A percentile compares a stretch with the other conserved stretches of the same genome.
These are phyloP conservation scores for Candida saitoana DNA, from an alignment of 805 yeast species.

Conservation along the genomic window DNA sequence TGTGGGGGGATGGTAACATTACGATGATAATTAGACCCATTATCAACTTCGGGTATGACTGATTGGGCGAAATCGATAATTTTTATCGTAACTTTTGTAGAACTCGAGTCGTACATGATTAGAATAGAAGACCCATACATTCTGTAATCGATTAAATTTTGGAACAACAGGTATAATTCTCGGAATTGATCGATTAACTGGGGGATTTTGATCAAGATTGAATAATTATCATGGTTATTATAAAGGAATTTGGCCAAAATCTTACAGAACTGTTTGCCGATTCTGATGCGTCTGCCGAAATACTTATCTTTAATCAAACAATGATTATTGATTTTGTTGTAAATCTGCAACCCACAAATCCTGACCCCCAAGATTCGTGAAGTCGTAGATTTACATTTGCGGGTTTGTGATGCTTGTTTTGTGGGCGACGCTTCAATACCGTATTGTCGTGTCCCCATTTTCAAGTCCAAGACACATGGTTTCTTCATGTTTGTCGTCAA, in stretches of 20 bases:
- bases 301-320: slow-evolving; percentile 82
- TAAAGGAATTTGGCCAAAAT: slow-evolving; percentile 74
- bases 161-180: slow-evolving; percentile 54
- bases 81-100: slow-evolving; percentile 43
- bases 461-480: slow-evolving; percentile 91
- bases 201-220: slow-evolving; percentile 67
- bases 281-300: slow-evolving; percentile 74
- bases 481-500: slow-evolving; percentile 73
- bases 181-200: slow-evolving; percentile 55
- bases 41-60: slow-evolving; percentile 60
- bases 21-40: slow-evolving; percentile 2
- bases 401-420: slow-evolving; percentile 74
- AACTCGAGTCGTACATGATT: slow-evolving; percentile 78
- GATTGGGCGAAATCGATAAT: slow-evolving; percentile 96
- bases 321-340: slow-evolving; percentile 19
- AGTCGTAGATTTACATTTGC: slow-evolving; percentile 79
- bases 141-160: slow-evolving; percentile 66
- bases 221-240: slow-evolving; percentile 58
- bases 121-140: slow-evolving; percentile 88
- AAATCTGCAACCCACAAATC: slow-evolving; percentile 88
- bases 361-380: slow-evolving; percentile 81
- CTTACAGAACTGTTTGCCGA: slow-evolving; percentile 74
- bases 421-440: slow-evolving; percentile 82
- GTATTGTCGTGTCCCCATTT: slow-evolving; percentile 98
- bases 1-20: slow-evolving; percentile 62